These are phyloP conservation scores for Pachyrhizus erosus DNA, from an alignment of 306 rosid genomes.

Conservation along the genomic window DNA sequence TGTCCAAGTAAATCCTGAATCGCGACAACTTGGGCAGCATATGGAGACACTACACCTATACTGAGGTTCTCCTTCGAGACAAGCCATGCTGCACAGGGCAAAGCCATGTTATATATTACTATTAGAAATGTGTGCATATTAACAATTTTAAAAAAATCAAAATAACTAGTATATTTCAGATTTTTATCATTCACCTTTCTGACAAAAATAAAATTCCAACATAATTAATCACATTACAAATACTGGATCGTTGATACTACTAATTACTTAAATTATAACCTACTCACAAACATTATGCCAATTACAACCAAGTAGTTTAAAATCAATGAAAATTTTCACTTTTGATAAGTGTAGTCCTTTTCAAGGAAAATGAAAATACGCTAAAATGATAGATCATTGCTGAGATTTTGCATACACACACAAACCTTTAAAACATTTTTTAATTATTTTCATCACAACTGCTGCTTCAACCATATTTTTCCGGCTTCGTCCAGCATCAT, in stretches of 20 bases:
- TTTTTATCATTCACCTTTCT: neutral
- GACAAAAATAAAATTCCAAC: neutral
- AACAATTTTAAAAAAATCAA: neutral
- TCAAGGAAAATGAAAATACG: neutral
- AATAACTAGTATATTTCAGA: neutral
- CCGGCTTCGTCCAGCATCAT: slow-evolving; percentile 71
- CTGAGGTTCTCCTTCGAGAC: slow-evolving; percentile 49
- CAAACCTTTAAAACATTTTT: slow-evolving; percentile 64
- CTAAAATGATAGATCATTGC: neutral
- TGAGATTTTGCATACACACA: neutral
- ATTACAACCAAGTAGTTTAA: neutral
- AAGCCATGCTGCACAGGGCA: slow-evolving; percentile 55
- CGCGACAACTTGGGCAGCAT: slow-evolving; percentile 78
- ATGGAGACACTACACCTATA: slow-evolving; percentile 83
- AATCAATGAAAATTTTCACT: neutral
- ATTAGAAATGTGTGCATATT: neutral
- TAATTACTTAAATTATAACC: neutral
- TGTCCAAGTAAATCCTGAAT: slow-evolving; percentile 59
- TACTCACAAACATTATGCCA: neutral
- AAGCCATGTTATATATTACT: neutral
- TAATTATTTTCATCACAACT: slow-evolving; percentile 58
- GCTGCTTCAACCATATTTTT: slow-evolving; percentile 79
- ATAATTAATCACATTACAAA: neutral
- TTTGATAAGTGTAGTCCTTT: neutral
- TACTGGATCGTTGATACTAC: neutral